These are phyloP conservation scores for Phoma sp. DNA, from an alignment of 2,329 filamentous ascomycete genomes.

Conservation along the genomic window DNA sequence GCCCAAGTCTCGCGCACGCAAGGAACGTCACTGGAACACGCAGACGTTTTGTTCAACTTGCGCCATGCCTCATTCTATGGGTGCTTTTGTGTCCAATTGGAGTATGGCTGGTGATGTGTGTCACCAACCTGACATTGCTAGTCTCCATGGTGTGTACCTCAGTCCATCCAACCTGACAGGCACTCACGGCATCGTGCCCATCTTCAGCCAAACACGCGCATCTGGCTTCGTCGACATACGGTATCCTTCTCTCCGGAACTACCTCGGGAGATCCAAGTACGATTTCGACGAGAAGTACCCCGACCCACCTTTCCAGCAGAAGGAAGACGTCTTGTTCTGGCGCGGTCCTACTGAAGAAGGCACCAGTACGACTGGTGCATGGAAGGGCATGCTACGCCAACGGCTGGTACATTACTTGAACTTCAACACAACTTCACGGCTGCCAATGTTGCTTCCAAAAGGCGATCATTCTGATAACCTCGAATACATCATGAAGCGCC, in stretches of 20 bases:
- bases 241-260: slow-evolving; percentile 71
- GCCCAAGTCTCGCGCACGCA: slow-evolving; percentile 65
- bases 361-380: slow-evolving; percentile 60
- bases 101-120: slow-evolving; percentile 70
- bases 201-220: slow-evolving; percentile 78
- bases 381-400: slow-evolving; percentile 72
- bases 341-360: slow-evolving; percentile 68
- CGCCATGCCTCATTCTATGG: slow-evolving; percentile 67
- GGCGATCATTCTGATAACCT: slow-evolving; percentile 61
- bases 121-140: slow-evolving; percentile 76
- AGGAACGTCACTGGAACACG: slow-evolving; percentile 67
- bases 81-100: slow-evolving; percentile 72
- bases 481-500: slow-evolving; percentile 62
- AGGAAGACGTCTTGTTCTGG: slow-evolving; percentile 74
- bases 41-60: slow-evolving; percentile 70
- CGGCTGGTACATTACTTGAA: slow-evolving; percentile 70
- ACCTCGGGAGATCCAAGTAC: slow-evolving; percentile 63
- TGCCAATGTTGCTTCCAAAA: slow-evolving; percentile 43
- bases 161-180: slow-evolving; percentile 68
- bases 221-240: slow-evolving; percentile 78
- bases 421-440: slow-evolving; percentile 37
- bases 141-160: slow-evolving; percentile 76
- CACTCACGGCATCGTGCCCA: slow-evolving; percentile 69
- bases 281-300: slow-evolving; percentile 58
- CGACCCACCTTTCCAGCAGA: slow-evolving; percentile 64